Base-by-base conservation (phyloP, 129 eudicot species). In the Heracleum sosnowskyi region DNA sequence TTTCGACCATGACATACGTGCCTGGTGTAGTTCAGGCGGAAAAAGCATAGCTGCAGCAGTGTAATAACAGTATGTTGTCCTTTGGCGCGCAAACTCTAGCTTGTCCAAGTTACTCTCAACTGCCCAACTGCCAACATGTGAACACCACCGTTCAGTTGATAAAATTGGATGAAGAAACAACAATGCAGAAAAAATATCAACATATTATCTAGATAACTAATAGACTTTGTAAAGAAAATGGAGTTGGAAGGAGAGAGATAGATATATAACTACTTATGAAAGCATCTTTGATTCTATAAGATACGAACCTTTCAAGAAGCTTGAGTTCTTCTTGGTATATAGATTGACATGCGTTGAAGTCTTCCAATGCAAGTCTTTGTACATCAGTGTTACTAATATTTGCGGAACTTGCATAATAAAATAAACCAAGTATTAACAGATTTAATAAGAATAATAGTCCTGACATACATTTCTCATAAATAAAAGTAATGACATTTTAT, bases 1-100 rank as follows among this genome's bases (percentile, higher is more conserved):
- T 79, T 95, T 91, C 55, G 96, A 94, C 98, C 97, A 95, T 47
- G 94, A 87, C 49, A 91, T 79, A 22, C 98, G 96, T 1, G 98
- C 96, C 81, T 91, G 96, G 12, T 90, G 86, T 60, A 85, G 79
- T 81, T 91, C 91, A 44, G 97, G 97, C 74, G 91, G 62, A 26
- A 73, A 82, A 77, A 88, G 60, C 69, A 90, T 87, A 74, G 92
- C 88, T 37, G 97, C 97, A 31, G 92, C 97, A 55, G 94, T 84
- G 79, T 88, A 91, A 82, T 88, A 91, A 84, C 91, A 88, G 82
- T 90, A 95, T 42, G 91, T 89, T 53, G 89, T 44, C 73, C 84
- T 95, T 84, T 87, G 87, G 85, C 97, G 87, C 0, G 97, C 96
- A 83, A 95, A 91, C 68, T 86, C 87, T 46, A 95, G 94, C 86